Evolutionary conservation across 2,329 filamentous ascomycete species (phyloP).

Genomic region (Chaetomiaceae sp.): DNA sequence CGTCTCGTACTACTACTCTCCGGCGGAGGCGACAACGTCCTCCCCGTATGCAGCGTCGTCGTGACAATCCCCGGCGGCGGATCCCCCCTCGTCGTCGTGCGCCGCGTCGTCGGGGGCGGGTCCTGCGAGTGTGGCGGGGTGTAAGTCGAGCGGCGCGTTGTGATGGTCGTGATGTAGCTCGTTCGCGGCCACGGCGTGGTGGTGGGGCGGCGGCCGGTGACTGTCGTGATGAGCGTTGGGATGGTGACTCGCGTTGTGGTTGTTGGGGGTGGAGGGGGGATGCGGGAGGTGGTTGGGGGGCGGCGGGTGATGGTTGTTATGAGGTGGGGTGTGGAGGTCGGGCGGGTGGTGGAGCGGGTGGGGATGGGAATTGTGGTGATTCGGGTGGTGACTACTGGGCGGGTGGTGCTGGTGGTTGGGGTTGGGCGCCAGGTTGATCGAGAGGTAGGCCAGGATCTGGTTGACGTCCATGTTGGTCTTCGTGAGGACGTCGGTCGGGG

Average conservation of each 20-base stretch:
- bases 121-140: too few species aligned
- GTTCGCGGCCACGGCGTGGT: conserved; percentile 9
- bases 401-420: conserved; percentile 3
- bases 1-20: too few species aligned
- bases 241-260: conserved; percentile 1
- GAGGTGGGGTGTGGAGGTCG: not conserved
- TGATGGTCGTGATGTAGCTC: conserved; percentile 8
- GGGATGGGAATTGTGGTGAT: conserved; percentile 7
- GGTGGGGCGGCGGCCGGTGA: not conserved
- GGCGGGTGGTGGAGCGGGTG: not conserved
- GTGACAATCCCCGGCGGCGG: too few species aligned
- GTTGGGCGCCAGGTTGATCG: not conserved
- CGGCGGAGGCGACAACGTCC: too few species aligned
- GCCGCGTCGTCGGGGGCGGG: too few species aligned
- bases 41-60: too few species aligned
- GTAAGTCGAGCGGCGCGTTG: not conserved
- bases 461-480: conserved; percentile 2
- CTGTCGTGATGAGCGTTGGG: conserved; percentile 1
- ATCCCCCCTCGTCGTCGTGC: too few species aligned
- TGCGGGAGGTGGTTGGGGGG: not conserved
- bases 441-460: conserved; percentile 1
- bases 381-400: conserved; percentile 9
- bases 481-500: conserved; percentile 8
- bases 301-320: conserved; percentile 9
- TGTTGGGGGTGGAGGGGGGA: not conserved